Conservation (phyloP, 768 basidiomycete genomes). For the Leccinellum rugosiceps region DNA sequence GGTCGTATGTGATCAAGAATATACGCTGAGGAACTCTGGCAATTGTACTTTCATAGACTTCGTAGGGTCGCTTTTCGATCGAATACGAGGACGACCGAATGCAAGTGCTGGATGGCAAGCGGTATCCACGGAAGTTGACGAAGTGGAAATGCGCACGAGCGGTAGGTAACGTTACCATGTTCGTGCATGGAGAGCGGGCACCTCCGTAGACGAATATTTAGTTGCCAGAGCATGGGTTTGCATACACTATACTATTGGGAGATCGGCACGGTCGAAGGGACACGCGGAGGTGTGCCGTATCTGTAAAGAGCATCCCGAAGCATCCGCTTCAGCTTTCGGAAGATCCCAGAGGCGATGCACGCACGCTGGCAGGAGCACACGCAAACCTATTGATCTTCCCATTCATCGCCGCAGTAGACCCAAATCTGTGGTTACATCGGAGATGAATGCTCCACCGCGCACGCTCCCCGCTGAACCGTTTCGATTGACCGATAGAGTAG, state of each 20-base stretch:
- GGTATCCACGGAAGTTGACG: constrained; percentile 64
- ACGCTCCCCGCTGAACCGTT: too few relatives aligned
- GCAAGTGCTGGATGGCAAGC: constrained; percentile 72
- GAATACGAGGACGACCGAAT: constrained; percentile 49
- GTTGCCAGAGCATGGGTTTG: not conserved
- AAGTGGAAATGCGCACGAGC: constrained; percentile 53
- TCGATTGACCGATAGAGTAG: too few relatives aligned
- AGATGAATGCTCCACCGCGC: too few relatives aligned
- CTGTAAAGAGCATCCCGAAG: not conserved
- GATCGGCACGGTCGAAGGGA: not conserved
- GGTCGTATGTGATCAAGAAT: not conserved
- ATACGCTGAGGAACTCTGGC: not conserved
- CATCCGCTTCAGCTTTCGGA: not conserved
- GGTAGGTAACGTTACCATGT: not conserved
- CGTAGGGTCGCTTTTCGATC: constrained; percentile 40
- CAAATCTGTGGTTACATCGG: not conserved
- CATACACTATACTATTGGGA: not conserved
- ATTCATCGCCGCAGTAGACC: not conserved
- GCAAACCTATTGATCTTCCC: not conserved
- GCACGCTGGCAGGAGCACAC: too few relatives aligned
- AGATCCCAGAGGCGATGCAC: not conserved
- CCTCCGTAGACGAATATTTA: not conserved
- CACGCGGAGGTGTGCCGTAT: not conserved
- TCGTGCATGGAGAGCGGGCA: not conserved
- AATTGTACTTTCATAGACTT: constrained; percentile 32